Evolutionary conservation across 441 rosid genomes (phyloP).

Genomic region (Euphorbia celastroides): DNA sequence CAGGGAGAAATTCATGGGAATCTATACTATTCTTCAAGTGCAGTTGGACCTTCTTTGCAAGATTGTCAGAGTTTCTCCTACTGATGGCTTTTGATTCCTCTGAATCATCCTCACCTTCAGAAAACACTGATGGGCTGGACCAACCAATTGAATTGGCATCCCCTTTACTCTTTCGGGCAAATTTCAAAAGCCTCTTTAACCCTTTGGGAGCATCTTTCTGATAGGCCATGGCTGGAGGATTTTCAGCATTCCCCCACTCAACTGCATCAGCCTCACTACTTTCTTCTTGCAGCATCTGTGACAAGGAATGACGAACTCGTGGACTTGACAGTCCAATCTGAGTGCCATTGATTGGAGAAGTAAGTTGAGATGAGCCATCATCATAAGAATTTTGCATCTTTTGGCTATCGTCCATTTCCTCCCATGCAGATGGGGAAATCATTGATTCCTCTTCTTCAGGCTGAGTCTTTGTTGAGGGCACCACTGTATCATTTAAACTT

Average conservation of each 20-base stretch:
- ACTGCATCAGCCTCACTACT: slow-evolving; percentile 49
- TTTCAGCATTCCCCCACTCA: slow-evolving; percentile 74
- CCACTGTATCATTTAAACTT: slow-evolving; percentile 23
- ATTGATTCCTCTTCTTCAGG: slow-evolving; percentile 44
- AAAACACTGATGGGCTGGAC: slow-evolving; percentile 24
- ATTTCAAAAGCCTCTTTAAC: slow-evolving; percentile 62
- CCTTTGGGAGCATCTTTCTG: slow-evolving; percentile 74
- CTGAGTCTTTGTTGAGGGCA: slow-evolving; percentile 16
- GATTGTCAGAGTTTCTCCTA: slow-evolving; percentile 46
- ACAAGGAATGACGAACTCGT: slow-evolving; percentile 60
- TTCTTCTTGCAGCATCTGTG: slow-evolving; percentile 79
- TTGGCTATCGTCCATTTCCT: slow-evolving; percentile 48
- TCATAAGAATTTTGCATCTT: slow-evolving; percentile 27
- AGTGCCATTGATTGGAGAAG: slow-evolving; percentile 27
- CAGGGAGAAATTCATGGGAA: slow-evolving; percentile 31
- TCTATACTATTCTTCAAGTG: slow-evolving; percentile 38
- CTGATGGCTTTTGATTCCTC: slow-evolving; percentile 46
- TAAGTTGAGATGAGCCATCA: slow-evolving; percentile 28
- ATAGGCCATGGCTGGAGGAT: slow-evolving; percentile 48
- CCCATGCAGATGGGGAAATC: slow-evolving; percentile 62
- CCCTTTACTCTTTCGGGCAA: slow-evolving; percentile 66
- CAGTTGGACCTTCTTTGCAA: slow-evolving; percentile 41
- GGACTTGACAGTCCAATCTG: slow-evolving; percentile 41
- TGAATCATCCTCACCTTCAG: slow-evolving; percentile 63
- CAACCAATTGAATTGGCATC: slow-evolving; percentile 33